Base-by-base conservation (phyloP, 495 filamentous ascomycete species). In the Penicillium verhagenii region DNA sequence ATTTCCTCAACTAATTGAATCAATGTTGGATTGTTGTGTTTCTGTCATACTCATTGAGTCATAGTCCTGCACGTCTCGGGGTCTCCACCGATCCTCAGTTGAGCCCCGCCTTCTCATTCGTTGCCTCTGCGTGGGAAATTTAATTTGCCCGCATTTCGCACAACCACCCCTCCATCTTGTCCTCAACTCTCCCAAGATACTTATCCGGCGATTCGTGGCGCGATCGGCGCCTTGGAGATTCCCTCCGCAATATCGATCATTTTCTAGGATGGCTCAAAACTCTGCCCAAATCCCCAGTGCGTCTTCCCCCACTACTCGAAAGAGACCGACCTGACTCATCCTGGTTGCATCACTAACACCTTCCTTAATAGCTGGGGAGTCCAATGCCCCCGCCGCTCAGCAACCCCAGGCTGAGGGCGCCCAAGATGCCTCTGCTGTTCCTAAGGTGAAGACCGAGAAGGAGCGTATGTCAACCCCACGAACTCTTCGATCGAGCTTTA, bases 381-480 rank as follows among this genome's bases (percentile, higher is more conserved):
- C 76, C 44, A 75, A 81, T 47, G 80, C 76, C 61, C 75, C 80
- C 56, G 63, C 72, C 50, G 73, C 73, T 50, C 72, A 73, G 25
- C 61, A 59, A 8, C 75, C 81, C 40, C 69, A 76, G 14, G 66
- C 75, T 50, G 70, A 80, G 21, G 55, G 64, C 10, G 78, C 72
- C 28, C 69, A 79, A 64, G 79, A 79, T 68, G 67, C 70, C 18
- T 72, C 66, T 35, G 72, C 54, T 35, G 64, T 66, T 59, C 60
- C 73, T 50, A 84, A 83, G 69, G 79, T 84, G 62, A 85, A 86
- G 73, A 79, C 71, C 45, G 81, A 82, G 65, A 84, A 82, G 64
- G 82, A 84, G 54, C 54, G 76, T 81, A 78, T 48, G 78, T 72
- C 20, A 4, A 47, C 21, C 43, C 58, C 21, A 4, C 35, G 14